Percentiles rank a stretch among this genome's conserved stretches.
These are phyloP conservation scores for Bipolaris cookei DNA, from an alignment of 2,329 filamentous ascomycete genomes.

Conservation along the genomic window DNA sequence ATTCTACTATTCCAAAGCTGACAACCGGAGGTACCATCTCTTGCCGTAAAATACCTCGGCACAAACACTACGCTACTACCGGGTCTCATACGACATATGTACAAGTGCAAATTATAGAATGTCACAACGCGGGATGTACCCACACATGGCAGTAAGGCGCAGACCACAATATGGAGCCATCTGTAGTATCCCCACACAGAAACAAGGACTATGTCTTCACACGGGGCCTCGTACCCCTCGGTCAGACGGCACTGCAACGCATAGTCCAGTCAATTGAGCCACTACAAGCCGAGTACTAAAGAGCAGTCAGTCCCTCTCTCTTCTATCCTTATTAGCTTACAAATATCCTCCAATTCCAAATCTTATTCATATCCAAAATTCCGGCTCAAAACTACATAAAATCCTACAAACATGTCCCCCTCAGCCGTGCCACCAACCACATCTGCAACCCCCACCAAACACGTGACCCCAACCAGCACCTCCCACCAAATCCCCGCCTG, in stretches of 20 bases:
- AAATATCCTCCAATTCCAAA: background rate
- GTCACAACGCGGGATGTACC: background rate
- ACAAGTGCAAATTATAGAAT: background rate
- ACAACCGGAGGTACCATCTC: background rate
- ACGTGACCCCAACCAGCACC: slow-evolving; percentile 21
- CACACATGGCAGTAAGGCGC: slow-evolving; percentile 6
- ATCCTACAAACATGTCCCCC: slow-evolving; percentile 35
- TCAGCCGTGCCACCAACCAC: slow-evolving; percentile 31
- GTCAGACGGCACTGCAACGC: background rate
- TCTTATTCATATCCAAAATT: background rate
- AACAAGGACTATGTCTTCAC: slow-evolving; percentile 5
- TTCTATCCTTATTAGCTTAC: no score
- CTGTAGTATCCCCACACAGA: slow-evolving; percentile 13
- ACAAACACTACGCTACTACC: background rate
- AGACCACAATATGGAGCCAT: slow-evolving; percentile 22
- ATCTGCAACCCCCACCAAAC: slow-evolving; percentile 25
- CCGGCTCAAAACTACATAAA: background rate
- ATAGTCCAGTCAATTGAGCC: no score
- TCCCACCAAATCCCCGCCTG: slow-evolving; percentile 39
- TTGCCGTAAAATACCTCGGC: background rate
- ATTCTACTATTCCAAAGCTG: background rate
- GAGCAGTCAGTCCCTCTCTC: background rate
- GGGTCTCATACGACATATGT: background rate
- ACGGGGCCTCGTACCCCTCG: slow-evolving; percentile 15
- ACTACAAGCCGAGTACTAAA: slow-evolving; percentile 20